phyloP scores from a whole-genome alignment of 1,284 basidiomycete genomes.

The Boletus smithii region DNA sequence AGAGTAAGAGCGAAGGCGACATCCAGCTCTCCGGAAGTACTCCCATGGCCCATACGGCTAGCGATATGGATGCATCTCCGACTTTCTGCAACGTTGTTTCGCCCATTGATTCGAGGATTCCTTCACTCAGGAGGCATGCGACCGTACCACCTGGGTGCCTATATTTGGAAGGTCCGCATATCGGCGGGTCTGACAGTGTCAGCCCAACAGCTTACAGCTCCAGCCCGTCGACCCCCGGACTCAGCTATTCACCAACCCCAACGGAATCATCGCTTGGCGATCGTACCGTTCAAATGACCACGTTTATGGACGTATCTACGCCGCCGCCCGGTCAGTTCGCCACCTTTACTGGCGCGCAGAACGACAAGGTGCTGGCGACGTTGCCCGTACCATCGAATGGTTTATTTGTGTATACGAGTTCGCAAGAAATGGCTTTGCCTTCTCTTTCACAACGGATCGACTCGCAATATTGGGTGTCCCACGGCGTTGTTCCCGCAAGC shows the following conservation, averaged over 20 bases:
- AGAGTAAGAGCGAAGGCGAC: conserved; percentile 30
- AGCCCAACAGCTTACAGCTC: conserved; percentile 22
- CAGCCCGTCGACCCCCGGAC: conserved; percentile 49
- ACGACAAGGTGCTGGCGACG: conserved; percentile 28
- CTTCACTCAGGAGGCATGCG: conserved; percentile 23
- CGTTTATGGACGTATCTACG: conserved; percentile 43
- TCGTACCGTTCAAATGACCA: conserved; percentile 51
- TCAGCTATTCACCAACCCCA: conserved; percentile 54
- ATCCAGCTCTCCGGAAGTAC: conserved; percentile 10
- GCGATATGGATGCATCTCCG: conserved; percentile 6
- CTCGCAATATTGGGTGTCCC: conserved; percentile 15
- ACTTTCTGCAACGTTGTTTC: conserved; percentile 3
- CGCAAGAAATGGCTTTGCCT: conserved; percentile 15
- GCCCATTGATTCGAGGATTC: conserved; percentile 10
- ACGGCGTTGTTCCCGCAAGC: conserved; percentile 9
- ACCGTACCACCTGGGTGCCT: conserved; percentile 22
- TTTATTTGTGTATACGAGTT: conserved; percentile 19
- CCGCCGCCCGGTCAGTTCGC: conserved; percentile 32
- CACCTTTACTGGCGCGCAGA: conserved; percentile 29
- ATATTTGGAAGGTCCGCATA: conserved; percentile 13
- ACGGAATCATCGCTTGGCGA: conserved; percentile 54
- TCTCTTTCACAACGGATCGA: conserved; percentile 13
- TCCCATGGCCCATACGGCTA: not conserved
- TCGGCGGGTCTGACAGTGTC: conserved; percentile 8
- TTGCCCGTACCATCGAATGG: conserved; percentile 15